Evolutionary conservation across 176 grass and related monocot species (phyloP).

Genomic region (Juncus effusus): DNA sequence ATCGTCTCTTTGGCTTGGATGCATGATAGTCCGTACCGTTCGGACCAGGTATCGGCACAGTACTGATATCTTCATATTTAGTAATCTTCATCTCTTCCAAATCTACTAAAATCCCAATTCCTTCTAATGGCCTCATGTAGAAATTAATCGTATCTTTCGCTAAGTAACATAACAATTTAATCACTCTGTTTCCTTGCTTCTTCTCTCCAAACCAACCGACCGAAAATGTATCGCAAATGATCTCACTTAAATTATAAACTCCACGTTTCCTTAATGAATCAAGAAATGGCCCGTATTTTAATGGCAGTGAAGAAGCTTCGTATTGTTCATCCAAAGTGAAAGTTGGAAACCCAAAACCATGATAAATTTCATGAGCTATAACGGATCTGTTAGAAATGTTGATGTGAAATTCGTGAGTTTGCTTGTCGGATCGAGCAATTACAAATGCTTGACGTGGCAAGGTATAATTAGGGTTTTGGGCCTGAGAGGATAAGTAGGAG

Average conservation of each 20-base stretch:
- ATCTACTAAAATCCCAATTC: slow-evolving; percentile 17
- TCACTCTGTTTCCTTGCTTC: not conserved
- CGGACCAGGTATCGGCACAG: slow-evolving; percentile 15
- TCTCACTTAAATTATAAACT: slow-evolving; percentile 10
- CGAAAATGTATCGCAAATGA: slow-evolving; percentile 24
- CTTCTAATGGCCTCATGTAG: slow-evolving; percentile 26
- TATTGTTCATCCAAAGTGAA: slow-evolving; percentile 19
- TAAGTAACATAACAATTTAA: slow-evolving; percentile 13
- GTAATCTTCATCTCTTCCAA: slow-evolving; percentile 29
- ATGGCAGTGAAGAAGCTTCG: slow-evolving; percentile 7
- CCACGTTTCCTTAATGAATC: slow-evolving; percentile 14
- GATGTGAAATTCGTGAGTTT: slow-evolving; percentile 21
- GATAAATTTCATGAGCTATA: not conserved
- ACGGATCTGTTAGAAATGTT: slow-evolving; percentile 8
- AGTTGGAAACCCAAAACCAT: slow-evolving; percentile 13
- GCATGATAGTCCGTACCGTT: slow-evolving; percentile 23
- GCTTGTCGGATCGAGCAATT: not conserved
- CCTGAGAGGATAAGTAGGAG: not conserved
- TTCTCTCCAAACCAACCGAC: slow-evolving; percentile 22
- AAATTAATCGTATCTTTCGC: slow-evolving; percentile 24
- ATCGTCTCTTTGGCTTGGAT: not conserved
- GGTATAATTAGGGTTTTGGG: not conserved
- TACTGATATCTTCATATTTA: slow-evolving; percentile 8
- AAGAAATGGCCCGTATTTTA: slow-evolving; percentile 10
- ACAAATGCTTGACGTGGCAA: not conserved